These are phyloP conservation scores for Trichophyton simii DNA, from an alignment of 2,329 filamentous ascomycete genomes.

Conservation along the genomic window DNA sequence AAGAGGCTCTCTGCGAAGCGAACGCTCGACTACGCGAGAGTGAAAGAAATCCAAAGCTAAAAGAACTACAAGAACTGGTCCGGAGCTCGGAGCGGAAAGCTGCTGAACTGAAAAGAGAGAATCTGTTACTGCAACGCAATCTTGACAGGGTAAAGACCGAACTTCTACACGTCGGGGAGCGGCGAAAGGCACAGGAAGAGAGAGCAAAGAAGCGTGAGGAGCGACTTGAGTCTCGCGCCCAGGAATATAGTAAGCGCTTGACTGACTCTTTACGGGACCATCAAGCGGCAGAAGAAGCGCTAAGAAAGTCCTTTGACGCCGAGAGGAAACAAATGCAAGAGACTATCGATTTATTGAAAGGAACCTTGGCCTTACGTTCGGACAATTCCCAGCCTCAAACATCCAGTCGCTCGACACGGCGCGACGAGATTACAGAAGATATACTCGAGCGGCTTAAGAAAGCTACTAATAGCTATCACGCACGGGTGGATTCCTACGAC, in stretches of 20 bases:
- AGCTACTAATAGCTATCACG: not conserved
- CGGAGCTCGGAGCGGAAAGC: conserved; percentile 31
- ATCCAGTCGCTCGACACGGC: not conserved
- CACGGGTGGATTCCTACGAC: not conserved
- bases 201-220: conserved; percentile 30
- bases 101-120: conserved; percentile 30
- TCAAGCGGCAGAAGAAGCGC: conserved; percentile 24
- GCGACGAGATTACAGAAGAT: not conserved
- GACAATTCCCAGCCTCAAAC: not conserved
- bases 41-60: conserved; percentile 22
- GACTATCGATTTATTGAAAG: conserved; percentile 27
- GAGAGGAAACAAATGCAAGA: conserved; percentile 29
- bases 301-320: conserved; percentile 24
- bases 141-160: conserved; percentile 31
- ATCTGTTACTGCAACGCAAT: conserved; percentile 28
- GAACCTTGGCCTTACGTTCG: conserved; percentile 17
- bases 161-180: conserved; percentile 31
- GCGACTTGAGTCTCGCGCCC: conserved; percentile 28
- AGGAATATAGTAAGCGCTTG: conserved; percentile 31
- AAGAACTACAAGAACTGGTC: conserved; percentile 24
- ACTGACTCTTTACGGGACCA: conserved; percentile 25
- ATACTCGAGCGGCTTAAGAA: not conserved
- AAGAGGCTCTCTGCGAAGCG: conserved; percentile 25
- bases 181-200: conserved; percentile 32
- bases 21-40: conserved; percentile 25